Conservation (phyloP, 257 asterid genomes). For the Coffea canephora region DNA sequence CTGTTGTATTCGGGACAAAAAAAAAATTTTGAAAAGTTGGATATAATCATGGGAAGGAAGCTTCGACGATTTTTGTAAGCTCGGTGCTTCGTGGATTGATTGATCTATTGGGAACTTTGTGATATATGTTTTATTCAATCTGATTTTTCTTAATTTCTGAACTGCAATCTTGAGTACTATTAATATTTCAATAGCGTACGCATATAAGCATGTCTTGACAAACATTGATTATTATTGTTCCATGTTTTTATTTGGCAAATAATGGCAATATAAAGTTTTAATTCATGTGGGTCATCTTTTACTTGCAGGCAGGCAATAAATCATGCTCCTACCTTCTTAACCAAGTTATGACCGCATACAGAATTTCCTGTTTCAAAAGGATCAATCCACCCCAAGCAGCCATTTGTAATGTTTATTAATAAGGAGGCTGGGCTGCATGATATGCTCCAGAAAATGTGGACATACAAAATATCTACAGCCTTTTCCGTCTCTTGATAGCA, state of each 20-base stretch:
- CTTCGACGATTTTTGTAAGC: too few species aligned
- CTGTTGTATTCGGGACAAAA: neutral
- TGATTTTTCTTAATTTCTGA: neutral
- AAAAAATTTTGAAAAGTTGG: neutral
- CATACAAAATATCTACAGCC: neutral
- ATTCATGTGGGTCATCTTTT: neutral
- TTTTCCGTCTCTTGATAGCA: neutral
- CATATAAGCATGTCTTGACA: too few species aligned
- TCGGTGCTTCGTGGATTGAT: neutral
- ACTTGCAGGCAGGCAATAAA: too few species aligned
- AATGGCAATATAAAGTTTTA: neutral
- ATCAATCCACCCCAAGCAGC: neutral
- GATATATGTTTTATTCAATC: neutral
- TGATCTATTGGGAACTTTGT: neutral
- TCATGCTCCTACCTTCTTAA: neutral
- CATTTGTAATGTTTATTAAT: neutral
- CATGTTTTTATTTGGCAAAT: neutral
- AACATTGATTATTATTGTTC: too few species aligned
- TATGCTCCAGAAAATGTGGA: neutral
- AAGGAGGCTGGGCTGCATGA: conserved; percentile 3
- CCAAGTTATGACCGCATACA: neutral
- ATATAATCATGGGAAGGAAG: neutral
- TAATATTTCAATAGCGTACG: neutral
- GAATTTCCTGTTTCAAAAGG: neutral
- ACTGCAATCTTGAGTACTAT: neutral